A percentile compares a stretch with the other conserved stretches of the same genome.
Conservation (phyloP, 1,284 basidiomycete genomes). For the Rhodotorula sp. region DNA sequence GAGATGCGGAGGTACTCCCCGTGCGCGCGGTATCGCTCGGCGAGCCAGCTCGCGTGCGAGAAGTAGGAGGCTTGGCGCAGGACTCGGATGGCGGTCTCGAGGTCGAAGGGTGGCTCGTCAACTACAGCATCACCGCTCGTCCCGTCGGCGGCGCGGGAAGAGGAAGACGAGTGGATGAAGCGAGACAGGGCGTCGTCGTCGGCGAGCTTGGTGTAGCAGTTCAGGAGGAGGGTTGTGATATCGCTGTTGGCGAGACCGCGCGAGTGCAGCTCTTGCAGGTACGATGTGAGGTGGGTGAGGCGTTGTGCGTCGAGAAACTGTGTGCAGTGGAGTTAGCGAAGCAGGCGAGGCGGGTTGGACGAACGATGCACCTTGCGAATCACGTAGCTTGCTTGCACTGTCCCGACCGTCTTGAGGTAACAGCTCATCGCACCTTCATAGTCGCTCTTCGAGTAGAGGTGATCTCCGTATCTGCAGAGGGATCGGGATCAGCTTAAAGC, state of each 20-base stretch:
- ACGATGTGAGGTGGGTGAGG: slow-evolving; percentile 90
- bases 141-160: slow-evolving; percentile 44
- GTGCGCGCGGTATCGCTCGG: slow-evolving; percentile 83
- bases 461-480: slow-evolving; percentile 71
- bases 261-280: slow-evolving; percentile 91
- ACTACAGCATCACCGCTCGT: not conserved
- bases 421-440: slow-evolving; percentile 91
- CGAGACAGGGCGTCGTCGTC: slow-evolving; percentile 82
- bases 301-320: slow-evolving; percentile 95
- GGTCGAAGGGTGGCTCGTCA: slow-evolving; percentile 81
- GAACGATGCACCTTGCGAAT: slow-evolving; percentile 75
- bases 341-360: not conserved
- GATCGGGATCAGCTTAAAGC: not conserved
- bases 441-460: slow-evolving; percentile 85
- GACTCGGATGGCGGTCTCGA: slow-evolving; percentile 94
- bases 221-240: slow-evolving; percentile 90
- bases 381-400: slow-evolving; percentile 89
- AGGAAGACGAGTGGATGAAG: slow-evolving; percentile 72
- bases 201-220: slow-evolving; percentile 95
- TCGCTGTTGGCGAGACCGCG: slow-evolving; percentile 88
- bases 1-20: slow-evolving; percentile 92
- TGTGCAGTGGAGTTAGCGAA: not conserved
- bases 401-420: slow-evolving; percentile 84
- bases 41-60: slow-evolving; percentile 90
- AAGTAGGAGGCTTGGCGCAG: slow-evolving; percentile 96